Conservation (phyloP, 805 yeast species). For the Schwanniomyces occidentalis region DNA sequence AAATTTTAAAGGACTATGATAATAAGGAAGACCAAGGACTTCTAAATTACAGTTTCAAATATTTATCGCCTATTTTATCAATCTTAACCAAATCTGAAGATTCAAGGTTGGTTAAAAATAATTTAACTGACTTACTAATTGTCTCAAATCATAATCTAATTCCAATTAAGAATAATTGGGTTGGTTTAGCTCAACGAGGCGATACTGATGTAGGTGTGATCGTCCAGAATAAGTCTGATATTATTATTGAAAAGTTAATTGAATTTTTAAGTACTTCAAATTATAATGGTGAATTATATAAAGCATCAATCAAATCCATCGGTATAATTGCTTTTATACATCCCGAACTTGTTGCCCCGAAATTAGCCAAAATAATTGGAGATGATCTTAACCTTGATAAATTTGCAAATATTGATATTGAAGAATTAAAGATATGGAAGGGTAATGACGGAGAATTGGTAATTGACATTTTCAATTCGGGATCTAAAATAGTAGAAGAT, state of each 20-base stretch:
- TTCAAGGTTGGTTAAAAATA: constrained; percentile 13
- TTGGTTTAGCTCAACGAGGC: constrained; percentile 64
- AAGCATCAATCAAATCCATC: constrained; percentile 51
- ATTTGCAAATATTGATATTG: constrained; percentile 43
- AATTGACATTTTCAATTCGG: constrained; percentile 52
- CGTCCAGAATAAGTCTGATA: constrained; percentile 30
- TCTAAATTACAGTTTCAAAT: constrained; percentile 17
- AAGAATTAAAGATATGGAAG: constrained; percentile 63
- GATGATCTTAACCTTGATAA: constrained; percentile 40
- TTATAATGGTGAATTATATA: constrained; percentile 46
- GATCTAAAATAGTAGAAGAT: constrained; percentile 46
- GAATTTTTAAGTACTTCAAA: constrained; percentile 21
- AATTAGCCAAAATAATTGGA: constrained; percentile 43
- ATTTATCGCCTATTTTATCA: constrained; percentile 24
- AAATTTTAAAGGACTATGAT: constrained; percentile 16
- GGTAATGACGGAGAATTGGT: constrained; percentile 72
- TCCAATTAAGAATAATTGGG: constrained; percentile 64
- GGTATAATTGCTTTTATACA: constrained; percentile 56
- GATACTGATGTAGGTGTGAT: constrained; percentile 62
- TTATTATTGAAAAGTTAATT: constrained; percentile 14
- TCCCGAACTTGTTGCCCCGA: constrained; percentile 57
- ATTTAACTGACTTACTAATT: constrained; percentile 24
- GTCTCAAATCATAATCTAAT: constrained; percentile 28
- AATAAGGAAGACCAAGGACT: constrained; percentile 12
- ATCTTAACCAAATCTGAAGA: constrained; percentile 22